A percentile compares a stretch with the other conserved stretches of the same genome.
Evolutionary conservation across 768 basidiomycete species (phyloP).

Genomic region (Suillus plorans): DNA sequence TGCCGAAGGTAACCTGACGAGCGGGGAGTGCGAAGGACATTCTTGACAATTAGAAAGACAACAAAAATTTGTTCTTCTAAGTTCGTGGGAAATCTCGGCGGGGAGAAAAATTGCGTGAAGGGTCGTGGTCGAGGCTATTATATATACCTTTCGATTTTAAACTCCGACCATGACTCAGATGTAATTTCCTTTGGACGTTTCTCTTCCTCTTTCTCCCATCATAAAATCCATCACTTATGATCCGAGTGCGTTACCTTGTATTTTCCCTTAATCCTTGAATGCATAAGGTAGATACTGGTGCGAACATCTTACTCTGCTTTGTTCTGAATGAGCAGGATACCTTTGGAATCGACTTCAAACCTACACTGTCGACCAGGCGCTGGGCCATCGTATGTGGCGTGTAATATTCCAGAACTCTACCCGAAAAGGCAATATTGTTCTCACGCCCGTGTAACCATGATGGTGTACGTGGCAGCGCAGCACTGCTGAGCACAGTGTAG

Average conservation of each 20-base stretch:
- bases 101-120: conserved; percentile 23
- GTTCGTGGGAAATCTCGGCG: conserved; percentile 24
- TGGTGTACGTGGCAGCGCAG: background rate
- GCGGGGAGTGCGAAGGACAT: conserved; percentile 72
- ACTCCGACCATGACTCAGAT: conserved; percentile 30
- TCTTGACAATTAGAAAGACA: conserved; percentile 7
- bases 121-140: conserved; percentile 15
- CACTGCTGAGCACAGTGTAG: background rate
- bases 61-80: conserved; percentile 9
- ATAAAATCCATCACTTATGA: conserved; percentile 15
- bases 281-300: background rate
- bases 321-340: background rate
- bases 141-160: conserved; percentile 30
- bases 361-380: background rate
- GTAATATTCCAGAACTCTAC: conserved; percentile 27
- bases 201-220: conserved; percentile 28
- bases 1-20: conserved; percentile 77
- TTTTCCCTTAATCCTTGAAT: background rate
- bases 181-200: conserved; percentile 8
- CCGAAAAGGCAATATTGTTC: conserved; percentile 17
- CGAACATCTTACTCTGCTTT: background rate
- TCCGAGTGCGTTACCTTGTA: conserved; percentile 10
- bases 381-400: background rate
- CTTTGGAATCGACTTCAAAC: background rate
- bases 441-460: conserved; percentile 5